Evolutionary conservation across 140 eudicot genomes (phyloP), one percentile per base, ranked within the genome.

Genomic region (Stevia rebaudiana): DNA sequence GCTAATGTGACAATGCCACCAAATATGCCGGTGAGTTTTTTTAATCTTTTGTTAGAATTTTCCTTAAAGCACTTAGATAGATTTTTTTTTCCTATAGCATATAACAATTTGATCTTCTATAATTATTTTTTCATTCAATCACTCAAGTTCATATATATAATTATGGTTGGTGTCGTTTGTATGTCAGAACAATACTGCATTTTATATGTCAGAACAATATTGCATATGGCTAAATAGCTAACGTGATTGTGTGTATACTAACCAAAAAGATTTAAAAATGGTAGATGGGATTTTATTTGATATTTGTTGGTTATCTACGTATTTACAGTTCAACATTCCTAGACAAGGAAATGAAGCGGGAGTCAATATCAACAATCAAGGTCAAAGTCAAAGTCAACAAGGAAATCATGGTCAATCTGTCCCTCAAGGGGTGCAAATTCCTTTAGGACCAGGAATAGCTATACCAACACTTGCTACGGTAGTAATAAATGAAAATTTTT

Each of bases 391-490:
- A 47, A 30, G 74, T 24, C 96, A 81, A 72, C 80, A 73, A 12
- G 87, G 89, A 68, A 79, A 75, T 67, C 58, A 74, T 40, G 47
- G 81, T 60, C 98, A 82, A 69, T 73, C 85, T 63, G 63, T 74
- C 54, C 63, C 92, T n/a, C 89, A 84, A 57, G 80, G 75, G 39
- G n/a, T 57, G 53, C 90, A 69, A 66, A 71, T 76, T 39, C 97
- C 95, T 39, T 11, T 83, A n/a, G 97, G 97, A 65, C 70, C 84
- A 35, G 83, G 94, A 70, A 71, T 85, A 46, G 74, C 99, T 49
- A 40, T 84, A 64, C 97, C 99, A 40, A 74, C 95, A 7, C 74
- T 83, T 55, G 82, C 83, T 74, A 61, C 65, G 90, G 99, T 94
- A 77, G 15, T 18, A 54, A 17, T 58, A 28, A 17, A 3, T 43